These are phyloP conservation scores for Parmales sp. DNA, from an alignment of 108 stramenopile genomes.

Conservation along the genomic window DNA sequence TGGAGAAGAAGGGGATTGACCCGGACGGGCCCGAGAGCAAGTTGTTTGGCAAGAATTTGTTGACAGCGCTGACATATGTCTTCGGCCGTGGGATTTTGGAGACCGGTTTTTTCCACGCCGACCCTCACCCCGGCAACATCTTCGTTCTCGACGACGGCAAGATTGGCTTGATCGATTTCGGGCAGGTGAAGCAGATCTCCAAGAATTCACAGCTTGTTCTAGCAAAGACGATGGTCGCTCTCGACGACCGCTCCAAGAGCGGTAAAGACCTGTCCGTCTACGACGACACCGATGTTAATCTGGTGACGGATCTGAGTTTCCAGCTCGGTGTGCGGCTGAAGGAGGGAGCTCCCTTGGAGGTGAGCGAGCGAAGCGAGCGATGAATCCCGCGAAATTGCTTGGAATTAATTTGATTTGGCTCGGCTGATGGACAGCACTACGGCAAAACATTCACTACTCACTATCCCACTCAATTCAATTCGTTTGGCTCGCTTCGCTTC, in stretches of 20 bases:
- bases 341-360: conserved; percentile 52
- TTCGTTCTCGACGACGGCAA: conserved; percentile 80
- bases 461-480: too few relatives aligned
- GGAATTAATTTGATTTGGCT: too few relatives aligned
- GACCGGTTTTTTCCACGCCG: conserved; percentile 87
- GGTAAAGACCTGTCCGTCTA: conserved; percentile 38
- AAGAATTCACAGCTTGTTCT: conserved; percentile 67
- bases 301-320: conserved; percentile 59
- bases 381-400: too few relatives aligned
- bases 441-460: too few relatives aligned
- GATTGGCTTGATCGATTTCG: conserved; percentile 90
- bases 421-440: too few relatives aligned
- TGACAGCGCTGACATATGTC: conserved; percentile 67
- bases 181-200: conserved; percentile 78
- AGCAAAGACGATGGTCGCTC: conserved; percentile 76
- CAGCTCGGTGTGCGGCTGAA: conserved; percentile 75
- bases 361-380: too few relatives aligned
- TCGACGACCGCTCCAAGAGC: conserved; percentile 42
- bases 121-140: conserved; percentile 74
- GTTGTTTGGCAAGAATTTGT: conserved; percentile 57
- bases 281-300: conserved; percentile 51
- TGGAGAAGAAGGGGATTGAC: conserved; percentile 66
- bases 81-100: conserved; percentile 86
- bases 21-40: conserved; percentile 78
- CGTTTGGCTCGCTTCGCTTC: too few relatives aligned